A percentile compares a stretch with the other conserved stretches of the same genome.
Conservation (phyloP, 2,329 filamentous ascomycete species). For the Diaporthe australafricana region DNA sequence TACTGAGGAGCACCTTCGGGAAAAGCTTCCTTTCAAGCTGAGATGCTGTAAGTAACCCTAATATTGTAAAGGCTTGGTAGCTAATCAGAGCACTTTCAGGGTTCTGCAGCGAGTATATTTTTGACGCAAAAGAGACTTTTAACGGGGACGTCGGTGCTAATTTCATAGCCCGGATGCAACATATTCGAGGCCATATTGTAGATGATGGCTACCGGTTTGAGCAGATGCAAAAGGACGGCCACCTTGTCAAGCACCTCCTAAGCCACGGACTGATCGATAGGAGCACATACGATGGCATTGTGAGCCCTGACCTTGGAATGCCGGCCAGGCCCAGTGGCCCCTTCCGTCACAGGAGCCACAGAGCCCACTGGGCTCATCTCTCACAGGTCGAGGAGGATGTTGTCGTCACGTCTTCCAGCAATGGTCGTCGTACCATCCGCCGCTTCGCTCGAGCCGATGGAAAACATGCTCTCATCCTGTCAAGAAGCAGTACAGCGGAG, state of each 20-base stretch:
- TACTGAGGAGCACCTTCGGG: constrained; percentile 49
- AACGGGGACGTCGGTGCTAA: constrained; percentile 39
- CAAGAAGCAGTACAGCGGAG: no score
- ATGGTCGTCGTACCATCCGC: no score
- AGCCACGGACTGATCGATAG: constrained; percentile 43
- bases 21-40: constrained; percentile 47
- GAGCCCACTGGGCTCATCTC: neutral
- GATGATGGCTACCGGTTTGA: constrained; percentile 39
- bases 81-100: constrained; percentile 17
- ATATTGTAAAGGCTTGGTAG: neutral
- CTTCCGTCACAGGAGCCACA: neutral
- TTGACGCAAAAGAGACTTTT: constrained; percentile 40
- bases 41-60: constrained; percentile 25
- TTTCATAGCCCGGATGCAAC: constrained; percentile 58
- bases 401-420: neutral
- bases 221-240: constrained; percentile 53
- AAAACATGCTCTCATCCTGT: no score
- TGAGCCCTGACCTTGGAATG: neutral
- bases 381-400: constrained; percentile 17
- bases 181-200: constrained; percentile 60
- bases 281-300: neutral
- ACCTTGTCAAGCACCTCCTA: constrained; percentile 53
- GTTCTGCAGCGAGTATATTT: constrained; percentile 58
- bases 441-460: no score
- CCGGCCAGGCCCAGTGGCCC: neutral